Conservation (phyloP, 2,329 filamentous ascomycete species). For the Trichophyton rubrum region DNA sequence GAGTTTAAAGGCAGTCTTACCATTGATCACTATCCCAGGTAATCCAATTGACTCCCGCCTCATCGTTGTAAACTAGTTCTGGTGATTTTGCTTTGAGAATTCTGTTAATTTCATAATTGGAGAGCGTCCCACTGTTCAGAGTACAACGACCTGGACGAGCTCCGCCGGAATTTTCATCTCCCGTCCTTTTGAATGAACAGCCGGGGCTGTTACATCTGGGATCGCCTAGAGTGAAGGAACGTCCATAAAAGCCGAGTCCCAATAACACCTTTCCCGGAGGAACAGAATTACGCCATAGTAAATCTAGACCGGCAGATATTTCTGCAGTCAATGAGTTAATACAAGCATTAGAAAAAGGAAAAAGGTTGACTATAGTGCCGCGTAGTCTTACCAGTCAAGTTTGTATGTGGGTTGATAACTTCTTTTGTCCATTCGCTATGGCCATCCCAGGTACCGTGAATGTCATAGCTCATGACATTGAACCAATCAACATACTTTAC, state of each 20-base stretch:
- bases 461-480: conserved; percentile 21
- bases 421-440: conserved; percentile 11
- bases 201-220: conserved; percentile 13
- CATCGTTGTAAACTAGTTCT: neutral
- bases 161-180: conserved; percentile 14
- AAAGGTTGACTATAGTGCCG: conserved; percentile 7
- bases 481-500: conserved; percentile 17
- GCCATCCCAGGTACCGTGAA: conserved; percentile 19
- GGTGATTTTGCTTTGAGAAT: conserved; percentile 13
- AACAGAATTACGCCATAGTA: conserved; percentile 20
- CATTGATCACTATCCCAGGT: conserved; percentile 7
- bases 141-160: conserved; percentile 21
- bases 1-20: neutral
- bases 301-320: conserved; percentile 20
- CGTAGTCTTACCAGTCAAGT: conserved; percentile 16
- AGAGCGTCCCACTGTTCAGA: conserved; percentile 16
- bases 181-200: conserved; percentile 17
- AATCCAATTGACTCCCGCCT: conserved; percentile 6
- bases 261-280: conserved; percentile 15
- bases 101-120: conserved; percentile 23
- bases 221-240: conserved; percentile 15
- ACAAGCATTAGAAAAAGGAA: conserved; percentile 17
- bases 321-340: conserved; percentile 10
- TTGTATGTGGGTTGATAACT: conserved; percentile 17
- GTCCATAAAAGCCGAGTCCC: conserved; percentile 20